Conservation (phyloP, 345 rosid species). For the Cochlearia excelsa region DNA sequence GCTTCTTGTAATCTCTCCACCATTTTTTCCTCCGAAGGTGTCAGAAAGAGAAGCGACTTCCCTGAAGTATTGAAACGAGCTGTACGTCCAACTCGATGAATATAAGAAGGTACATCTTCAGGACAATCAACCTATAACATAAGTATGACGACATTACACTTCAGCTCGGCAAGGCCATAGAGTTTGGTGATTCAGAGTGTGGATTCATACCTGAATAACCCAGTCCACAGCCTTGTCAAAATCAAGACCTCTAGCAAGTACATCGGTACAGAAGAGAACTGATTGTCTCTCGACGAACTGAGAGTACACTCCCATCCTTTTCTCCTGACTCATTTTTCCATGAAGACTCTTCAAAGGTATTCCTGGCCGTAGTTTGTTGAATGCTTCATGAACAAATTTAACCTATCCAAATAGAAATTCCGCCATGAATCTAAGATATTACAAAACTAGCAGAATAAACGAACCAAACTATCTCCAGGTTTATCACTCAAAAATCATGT, state of each 20-base stretch:
- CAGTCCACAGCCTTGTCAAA: constrained; percentile 92
- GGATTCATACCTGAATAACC: constrained; percentile 78
- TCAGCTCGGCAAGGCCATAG: constrained; percentile 3
- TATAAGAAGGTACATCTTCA: constrained; percentile 86
- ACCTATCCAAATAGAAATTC: constrained; percentile 45
- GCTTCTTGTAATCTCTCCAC: constrained; percentile 72
- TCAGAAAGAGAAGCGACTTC: constrained; percentile 73
- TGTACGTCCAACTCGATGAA: constrained; percentile 97
- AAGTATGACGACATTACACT: constrained; percentile 19
- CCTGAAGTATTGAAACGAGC: constrained; percentile 80
- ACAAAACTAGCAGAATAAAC: neutral
- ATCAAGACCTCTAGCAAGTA: constrained; percentile 94
- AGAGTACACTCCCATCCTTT: constrained; percentile 73
- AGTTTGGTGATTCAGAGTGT: neutral
- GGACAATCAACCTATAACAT: constrained; percentile 80
- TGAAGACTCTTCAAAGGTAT: constrained; percentile 87
- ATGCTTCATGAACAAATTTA: constrained; percentile 86
- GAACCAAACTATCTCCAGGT: neutral
- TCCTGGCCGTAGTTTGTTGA: constrained; percentile 91
- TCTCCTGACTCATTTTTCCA: constrained; percentile 94
- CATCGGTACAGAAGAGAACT: constrained; percentile 90
- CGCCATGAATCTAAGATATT: constrained; percentile 8
- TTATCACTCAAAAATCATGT: neutral
- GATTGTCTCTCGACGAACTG: constrained; percentile 76
- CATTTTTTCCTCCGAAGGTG: constrained; percentile 93